Evolutionary conservation across 768 basidiomycete species (phyloP).

Genomic region (Auricularia auricula-judae): DNA sequence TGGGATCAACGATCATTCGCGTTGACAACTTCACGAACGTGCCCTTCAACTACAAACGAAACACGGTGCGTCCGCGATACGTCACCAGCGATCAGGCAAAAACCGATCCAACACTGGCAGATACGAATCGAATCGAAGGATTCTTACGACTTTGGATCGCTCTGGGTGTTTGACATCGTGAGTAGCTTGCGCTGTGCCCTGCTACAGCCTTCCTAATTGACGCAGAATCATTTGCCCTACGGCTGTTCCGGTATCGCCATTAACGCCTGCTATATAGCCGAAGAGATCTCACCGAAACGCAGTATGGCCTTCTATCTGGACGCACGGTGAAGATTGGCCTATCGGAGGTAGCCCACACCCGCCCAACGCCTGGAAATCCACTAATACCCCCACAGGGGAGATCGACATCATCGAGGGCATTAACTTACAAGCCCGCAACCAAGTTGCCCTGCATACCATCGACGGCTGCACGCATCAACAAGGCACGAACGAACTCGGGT

Average conservation of each 20-base stretch:
- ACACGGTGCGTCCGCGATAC: slow-evolving; percentile 36
- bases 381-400: slow-evolving; percentile 20
- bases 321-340: slow-evolving; percentile 34
- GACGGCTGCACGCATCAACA: background rate
- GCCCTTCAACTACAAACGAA: slow-evolving; percentile 37
- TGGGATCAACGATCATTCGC: slow-evolving; percentile 56
- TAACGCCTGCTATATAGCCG: slow-evolving; percentile 7
- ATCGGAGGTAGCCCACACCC: slow-evolving; percentile 23
- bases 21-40: slow-evolving; percentile 63
- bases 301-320: slow-evolving; percentile 39
- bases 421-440: slow-evolving; percentile 39
- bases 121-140: slow-evolving; percentile 33
- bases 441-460: slow-evolving; percentile 12
- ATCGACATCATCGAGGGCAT: slow-evolving; percentile 55
- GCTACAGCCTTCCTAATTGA: too few species aligned
- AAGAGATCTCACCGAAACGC: slow-evolving; percentile 21
- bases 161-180: slow-evolving; percentile 35
- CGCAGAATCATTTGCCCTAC: too few species aligned
- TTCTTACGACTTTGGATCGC: slow-evolving; percentile 27
- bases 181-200: background rate
- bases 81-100: background rate
- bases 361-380: slow-evolving; percentile 17
- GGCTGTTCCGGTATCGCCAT: slow-evolving; percentile 15
- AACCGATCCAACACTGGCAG: slow-evolving; percentile 14
- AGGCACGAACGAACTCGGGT: background rate